Evolutionary conservation across 2,329 filamentous ascomycete genomes (phyloP).

Genomic region (Aspergillus arachidicola): DNA sequence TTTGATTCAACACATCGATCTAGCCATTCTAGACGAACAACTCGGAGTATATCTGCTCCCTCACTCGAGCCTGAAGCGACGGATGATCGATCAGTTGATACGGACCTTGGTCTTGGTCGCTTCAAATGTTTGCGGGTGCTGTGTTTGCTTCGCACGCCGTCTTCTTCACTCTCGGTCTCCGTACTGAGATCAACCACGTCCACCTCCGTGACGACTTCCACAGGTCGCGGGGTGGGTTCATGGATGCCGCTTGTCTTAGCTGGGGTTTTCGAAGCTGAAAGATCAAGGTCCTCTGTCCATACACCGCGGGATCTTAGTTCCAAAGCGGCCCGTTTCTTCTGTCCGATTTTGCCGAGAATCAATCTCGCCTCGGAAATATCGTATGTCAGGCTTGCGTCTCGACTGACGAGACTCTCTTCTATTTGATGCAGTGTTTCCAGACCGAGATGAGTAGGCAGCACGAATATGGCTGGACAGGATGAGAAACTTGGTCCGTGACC

Average conservation of each 20-base stretch:
- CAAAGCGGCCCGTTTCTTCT: conserved; percentile 70
- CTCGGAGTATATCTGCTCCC: conserved; percentile 43
- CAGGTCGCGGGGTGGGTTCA: background rate
- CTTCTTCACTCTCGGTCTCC: conserved; percentile 34
- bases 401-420: conserved; percentile 62
- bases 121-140: conserved; percentile 13
- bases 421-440: conserved; percentile 64
- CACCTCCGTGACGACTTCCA: background rate
- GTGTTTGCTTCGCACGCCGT: conserved; percentile 20
- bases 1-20: conserved; percentile 49
- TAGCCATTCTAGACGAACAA: conserved; percentile 60
- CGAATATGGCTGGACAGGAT: conserved; percentile 65
- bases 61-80: background rate
- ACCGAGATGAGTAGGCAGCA: conserved; percentile 71
- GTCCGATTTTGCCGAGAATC: conserved; percentile 72
- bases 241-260: conserved; percentile 32
- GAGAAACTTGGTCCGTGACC: conserved; percentile 27
- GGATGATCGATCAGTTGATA: background rate
- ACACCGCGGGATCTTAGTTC: conserved; percentile 74
- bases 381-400: conserved; percentile 65
- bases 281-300: conserved; percentile 42
- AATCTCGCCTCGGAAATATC: conserved; percentile 72
- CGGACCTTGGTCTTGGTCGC: background rate
- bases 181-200: conserved; percentile 34
- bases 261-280: conserved; percentile 15